Conservation (phyloP, 768 basidiomycete genomes). For the Saitozyma sp. region DNA sequence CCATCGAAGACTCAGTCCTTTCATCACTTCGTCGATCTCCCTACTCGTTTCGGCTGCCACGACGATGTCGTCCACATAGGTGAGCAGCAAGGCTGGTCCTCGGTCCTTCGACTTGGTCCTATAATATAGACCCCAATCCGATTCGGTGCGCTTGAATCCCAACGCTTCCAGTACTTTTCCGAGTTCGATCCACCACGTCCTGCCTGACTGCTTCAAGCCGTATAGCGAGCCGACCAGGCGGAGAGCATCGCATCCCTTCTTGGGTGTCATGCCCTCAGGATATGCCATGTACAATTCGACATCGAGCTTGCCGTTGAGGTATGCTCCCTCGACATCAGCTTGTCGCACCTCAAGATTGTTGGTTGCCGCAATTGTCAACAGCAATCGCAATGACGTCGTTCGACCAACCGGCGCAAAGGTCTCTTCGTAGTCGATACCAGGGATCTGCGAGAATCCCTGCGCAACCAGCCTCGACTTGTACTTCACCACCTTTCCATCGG, state of each 20-base stretch:
- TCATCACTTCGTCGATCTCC: no score
- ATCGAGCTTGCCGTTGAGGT: conserved; percentile 9
- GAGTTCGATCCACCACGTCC: no score
- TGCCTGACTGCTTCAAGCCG: conserved; percentile 4
- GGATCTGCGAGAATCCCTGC: conserved; percentile 5
- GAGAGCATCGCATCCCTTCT: not conserved
- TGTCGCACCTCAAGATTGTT: not conserved
- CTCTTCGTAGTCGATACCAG: conserved; percentile 3
- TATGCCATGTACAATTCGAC: conserved; percentile 2
- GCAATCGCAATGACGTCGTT: not conserved
- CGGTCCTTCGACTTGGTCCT: no score
- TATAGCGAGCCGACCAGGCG: not conserved
- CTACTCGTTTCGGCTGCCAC: no score
- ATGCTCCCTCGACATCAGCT: conserved; percentile 8
- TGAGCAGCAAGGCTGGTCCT: no score
- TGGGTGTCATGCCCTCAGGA: not conserved
- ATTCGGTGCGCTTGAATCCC: no score
- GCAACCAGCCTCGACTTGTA: conserved; percentile 10
- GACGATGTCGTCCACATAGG: no score
- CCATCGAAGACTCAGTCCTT: no score
- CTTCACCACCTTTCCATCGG: not conserved
- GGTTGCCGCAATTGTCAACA: not conserved
- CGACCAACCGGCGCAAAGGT: conserved; percentile 1
- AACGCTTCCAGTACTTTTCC: no score
- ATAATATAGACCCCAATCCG: no score